phyloP scores from a whole-genome alignment of 1,284 basidiomycete species.

The Puccinia hordei region DNA sequence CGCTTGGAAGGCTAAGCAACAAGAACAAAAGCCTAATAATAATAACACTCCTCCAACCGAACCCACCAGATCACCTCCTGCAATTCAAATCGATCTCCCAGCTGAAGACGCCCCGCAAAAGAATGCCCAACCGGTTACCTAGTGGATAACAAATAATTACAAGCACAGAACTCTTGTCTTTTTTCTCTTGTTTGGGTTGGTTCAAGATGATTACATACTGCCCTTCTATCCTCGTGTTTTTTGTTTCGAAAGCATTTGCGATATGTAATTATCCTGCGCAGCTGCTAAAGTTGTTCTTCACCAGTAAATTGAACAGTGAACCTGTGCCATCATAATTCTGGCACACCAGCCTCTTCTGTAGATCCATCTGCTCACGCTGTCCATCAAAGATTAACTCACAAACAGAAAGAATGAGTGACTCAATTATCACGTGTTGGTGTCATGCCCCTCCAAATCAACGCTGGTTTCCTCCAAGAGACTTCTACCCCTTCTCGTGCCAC shows the following conservation, averaged over 20 bases:
- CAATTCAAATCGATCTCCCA: background rate
- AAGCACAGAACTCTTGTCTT: background rate
- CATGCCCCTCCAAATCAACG: background rate
- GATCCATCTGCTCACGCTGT: no score
- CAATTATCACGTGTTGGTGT: background rate
- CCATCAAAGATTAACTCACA: background rate
- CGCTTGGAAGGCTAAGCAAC: constrained; percentile 68
- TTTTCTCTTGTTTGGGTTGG: background rate
- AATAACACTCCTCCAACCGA: background rate
- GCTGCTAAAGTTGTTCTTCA: background rate
- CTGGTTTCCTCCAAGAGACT: background rate
- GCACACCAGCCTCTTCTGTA: no score
- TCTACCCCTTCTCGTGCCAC: background rate
- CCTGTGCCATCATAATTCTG: background rate
- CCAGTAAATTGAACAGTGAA: background rate
- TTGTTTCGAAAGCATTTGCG: background rate
- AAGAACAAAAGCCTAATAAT: constrained; percentile 52
- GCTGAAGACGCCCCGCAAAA: background rate
- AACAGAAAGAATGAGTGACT: background rate
- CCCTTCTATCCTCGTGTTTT: no score
- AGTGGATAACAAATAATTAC: background rate
- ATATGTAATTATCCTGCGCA: background rate
- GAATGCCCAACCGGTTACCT: background rate
- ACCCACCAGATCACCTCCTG: background rate
- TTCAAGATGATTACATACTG: constrained; percentile 1